Evolutionary conservation across 306 rosid genomes (phyloP).

Genomic region (Acacia confusa): DNA sequence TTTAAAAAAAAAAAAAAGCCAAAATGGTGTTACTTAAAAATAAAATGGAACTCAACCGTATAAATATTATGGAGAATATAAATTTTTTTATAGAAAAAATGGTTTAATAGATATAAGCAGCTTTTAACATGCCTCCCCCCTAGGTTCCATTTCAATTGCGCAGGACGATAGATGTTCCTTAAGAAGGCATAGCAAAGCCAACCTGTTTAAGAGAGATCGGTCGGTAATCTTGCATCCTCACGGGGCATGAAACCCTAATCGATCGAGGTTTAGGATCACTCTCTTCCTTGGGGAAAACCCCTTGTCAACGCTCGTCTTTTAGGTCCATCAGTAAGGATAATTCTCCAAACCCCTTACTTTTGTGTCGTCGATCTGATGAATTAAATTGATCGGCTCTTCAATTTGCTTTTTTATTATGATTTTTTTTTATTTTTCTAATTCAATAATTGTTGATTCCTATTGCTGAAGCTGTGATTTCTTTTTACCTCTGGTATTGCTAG

Average conservation of each 20-base stretch:
- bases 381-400: not conserved
- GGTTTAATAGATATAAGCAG: too few relatives aligned
- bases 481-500: not conserved
- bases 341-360: not conserved
- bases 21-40: too few relatives aligned
- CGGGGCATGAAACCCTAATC: conserved; percentile 1
- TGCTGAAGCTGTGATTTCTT: not conserved
- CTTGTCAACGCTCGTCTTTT: not conserved
- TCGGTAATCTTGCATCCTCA: not conserved
- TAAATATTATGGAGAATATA: too few relatives aligned
- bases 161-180: not conserved
- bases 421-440: not conserved
- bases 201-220: not conserved
- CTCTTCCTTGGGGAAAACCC: not conserved
- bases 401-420: not conserved
- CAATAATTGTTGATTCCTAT: not conserved
- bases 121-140: not conserved
- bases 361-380: not conserved
- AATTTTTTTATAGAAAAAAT: too few relatives aligned
- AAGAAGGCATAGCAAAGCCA: not conserved
- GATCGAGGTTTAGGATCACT: not conserved
- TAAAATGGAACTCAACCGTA: too few relatives aligned
- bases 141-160: not conserved
- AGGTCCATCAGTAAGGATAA: not conserved
- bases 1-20: too few relatives aligned